Conservation (phyloP, 257 asterid species). For the Solanum gandarillasii region DNA sequence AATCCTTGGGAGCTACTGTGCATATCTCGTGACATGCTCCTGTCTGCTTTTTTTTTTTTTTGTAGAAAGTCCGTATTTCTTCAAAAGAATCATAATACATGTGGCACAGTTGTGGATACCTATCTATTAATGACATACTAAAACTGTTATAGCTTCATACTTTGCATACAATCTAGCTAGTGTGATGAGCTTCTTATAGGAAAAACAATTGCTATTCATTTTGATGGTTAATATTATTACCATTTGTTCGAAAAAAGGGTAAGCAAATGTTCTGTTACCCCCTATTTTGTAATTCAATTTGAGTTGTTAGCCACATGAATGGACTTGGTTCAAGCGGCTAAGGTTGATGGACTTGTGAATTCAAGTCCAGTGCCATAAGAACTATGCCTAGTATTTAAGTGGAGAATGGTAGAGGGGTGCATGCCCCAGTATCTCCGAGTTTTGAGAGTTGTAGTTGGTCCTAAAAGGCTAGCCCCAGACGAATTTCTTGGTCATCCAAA, state of each 20-base stretch:
- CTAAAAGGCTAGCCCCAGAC: not conserved
- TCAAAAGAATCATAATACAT: not conserved
- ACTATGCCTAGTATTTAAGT: not conserved
- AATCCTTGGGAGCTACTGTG: not conserved
- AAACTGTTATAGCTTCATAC: not conserved
- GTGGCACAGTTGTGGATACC: not conserved
- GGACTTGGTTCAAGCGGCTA: not conserved
- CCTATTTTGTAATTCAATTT: not conserved
- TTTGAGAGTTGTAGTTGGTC: not conserved
- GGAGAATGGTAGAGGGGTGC: not conserved
- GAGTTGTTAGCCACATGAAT: not conserved
- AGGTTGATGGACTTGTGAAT: not conserved
- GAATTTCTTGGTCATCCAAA: not conserved
- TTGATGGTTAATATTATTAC: not conserved
- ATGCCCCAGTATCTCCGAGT: not conserved
- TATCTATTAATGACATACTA: not conserved
- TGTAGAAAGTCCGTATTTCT: not conserved
- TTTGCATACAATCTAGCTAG: not conserved
- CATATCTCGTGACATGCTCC: not conserved
- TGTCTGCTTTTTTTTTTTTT: not conserved
- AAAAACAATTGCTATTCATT: not conserved
- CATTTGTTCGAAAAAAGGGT: not conserved
- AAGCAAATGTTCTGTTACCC: not conserved
- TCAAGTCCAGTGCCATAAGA: not conserved
- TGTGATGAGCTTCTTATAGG: not conserved